Evolutionary conservation across 495 filamentous ascomycete species (phyloP).

Genomic region (Evansstolkia leycettana): DNA sequence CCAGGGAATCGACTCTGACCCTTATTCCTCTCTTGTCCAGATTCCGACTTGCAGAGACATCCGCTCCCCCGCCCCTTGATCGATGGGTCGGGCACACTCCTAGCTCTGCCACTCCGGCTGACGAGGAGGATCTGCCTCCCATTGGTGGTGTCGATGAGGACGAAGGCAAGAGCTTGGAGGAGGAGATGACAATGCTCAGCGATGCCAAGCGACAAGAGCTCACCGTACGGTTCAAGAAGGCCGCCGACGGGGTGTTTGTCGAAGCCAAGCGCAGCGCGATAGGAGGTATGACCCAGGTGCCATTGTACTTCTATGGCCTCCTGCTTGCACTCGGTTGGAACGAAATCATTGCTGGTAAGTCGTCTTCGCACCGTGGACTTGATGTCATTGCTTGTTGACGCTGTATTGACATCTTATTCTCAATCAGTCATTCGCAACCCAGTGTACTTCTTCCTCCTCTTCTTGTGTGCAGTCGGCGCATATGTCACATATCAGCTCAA

Average conservation of each 20-base stretch:
- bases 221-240: slow-evolving; percentile 92
- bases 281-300: slow-evolving; percentile 88
- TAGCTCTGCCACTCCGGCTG: slow-evolving; percentile 59
- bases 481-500: slow-evolving; percentile 91
- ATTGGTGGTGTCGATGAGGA: slow-evolving; percentile 89
- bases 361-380: neutral
- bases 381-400: neutral
- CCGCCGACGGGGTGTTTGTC: slow-evolving; percentile 91
- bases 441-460: slow-evolving; percentile 77
- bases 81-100: slow-evolving; percentile 75
- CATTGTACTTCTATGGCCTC: slow-evolving; percentile 84
- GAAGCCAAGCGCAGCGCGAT: slow-evolving; percentile 95
- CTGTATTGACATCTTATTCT: slow-evolving; percentile 6
- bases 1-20: slow-evolving; percentile 78
- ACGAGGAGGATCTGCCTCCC: slow-evolving; percentile 77
- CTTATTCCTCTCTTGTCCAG: slow-evolving; percentile 79
- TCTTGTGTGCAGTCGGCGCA: slow-evolving; percentile 58
- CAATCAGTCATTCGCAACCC: slow-evolving; percentile 77
- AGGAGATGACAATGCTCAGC: slow-evolving; percentile 87
- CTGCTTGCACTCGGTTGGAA: slow-evolving; percentile 92
- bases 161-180: slow-evolving; percentile 82
- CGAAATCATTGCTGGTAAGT: slow-evolving; percentile 81
- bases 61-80: slow-evolving; percentile 63
- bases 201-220: slow-evolving; percentile 83
- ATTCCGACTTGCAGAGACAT: slow-evolving; percentile 62